phyloP scores from a whole-genome alignment of 225 moss, liverwort and hornwort genomes.

The Physcomitrium patens region DNA sequence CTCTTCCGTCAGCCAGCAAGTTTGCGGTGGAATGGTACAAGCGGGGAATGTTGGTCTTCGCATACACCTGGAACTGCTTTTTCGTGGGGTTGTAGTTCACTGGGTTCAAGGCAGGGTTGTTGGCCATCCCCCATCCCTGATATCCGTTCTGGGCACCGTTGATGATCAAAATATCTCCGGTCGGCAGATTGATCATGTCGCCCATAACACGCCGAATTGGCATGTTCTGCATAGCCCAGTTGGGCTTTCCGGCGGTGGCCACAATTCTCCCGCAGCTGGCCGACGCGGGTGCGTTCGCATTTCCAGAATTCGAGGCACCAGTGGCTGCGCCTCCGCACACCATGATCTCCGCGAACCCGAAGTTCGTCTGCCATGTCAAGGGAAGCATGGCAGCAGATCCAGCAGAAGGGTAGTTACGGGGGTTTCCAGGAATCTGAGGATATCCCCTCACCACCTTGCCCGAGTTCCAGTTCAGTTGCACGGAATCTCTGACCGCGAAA shows the following conservation, averaged over 20 bases:
- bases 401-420: conserved; percentile 60
- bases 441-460: conserved; percentile 26
- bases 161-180: conserved; percentile 51
- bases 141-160: conserved; percentile 2
- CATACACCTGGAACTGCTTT: conserved; percentile 27
- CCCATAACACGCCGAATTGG: conserved; percentile 49
- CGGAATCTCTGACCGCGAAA: conserved; percentile 60
- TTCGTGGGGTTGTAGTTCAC: conserved; percentile 26
- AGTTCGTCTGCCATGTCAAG: conserved; percentile 24
- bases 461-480: conserved; percentile 45
- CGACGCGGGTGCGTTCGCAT: conserved; percentile 1
- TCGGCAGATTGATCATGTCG: conserved; percentile 58
- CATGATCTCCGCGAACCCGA: conserved; percentile 34
- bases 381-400: conserved; percentile 62
- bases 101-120: conserved; percentile 38
- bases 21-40: conserved; percentile 40
- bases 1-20: conserved; percentile 26
- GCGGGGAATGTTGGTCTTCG: conserved; percentile 35
- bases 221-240: conserved; percentile 58
- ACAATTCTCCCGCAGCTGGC: conserved; percentile 49
- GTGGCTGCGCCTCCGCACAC: conserved; percentile 55
- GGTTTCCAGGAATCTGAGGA: conserved; percentile 34
- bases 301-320: conserved; percentile 38
- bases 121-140: conserved; percentile 48
- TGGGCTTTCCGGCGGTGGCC: conserved; percentile 19